Base-by-base conservation (phyloP, 2,329 filamentous ascomycete genomes). In the Cercospora sp. region DNA sequence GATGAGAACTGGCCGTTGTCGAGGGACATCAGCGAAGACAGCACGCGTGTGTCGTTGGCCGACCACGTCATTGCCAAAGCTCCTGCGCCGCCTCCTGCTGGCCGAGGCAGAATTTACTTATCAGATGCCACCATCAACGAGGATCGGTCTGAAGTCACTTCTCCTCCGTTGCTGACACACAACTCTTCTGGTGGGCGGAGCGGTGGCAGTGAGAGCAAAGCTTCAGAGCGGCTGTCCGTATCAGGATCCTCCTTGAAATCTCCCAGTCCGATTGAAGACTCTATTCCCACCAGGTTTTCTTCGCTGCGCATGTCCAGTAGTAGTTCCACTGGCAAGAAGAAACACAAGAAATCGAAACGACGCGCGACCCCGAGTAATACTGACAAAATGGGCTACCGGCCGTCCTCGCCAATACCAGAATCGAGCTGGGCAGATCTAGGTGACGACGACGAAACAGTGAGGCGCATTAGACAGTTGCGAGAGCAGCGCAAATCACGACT, bases 401-500 rank as follows among this genome's bases (percentile, higher is more conserved):
- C 67, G 16, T 67, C 72, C 30, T 69, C 77, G 58, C 73, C 74
- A 13, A 76, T 79, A 53, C 70, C 75, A 8, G 77, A 78, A 64
- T 73, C 73, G 68, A 73, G 76, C 72, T 72, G 74, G 73, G 76
- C 74, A 18, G 78, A 79, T 60, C 69, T 80, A 55, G 78, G 77
- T 20, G 78, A 81, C 62, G 76, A 80, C 55, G 78, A 80, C 60
- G 85, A 87, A 30, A 86, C 87, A 48, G 87, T 89, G 6, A 85
- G 84, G 40, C 84, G 84, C 65, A 89, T 89, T 61, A 82, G 84
- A 73, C 82, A 89, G 72, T 75, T 89, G 33, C 85, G 85, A 73
- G 83, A 86, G 71, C 85, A 86, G 69, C 86, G 87, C 71, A 81
- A 86, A 76, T 81, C 83, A 73, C 82, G 86, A 68, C 83, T 87